Evolutionary conservation across 176 grass and related monocot genomes (phyloP).

Genomic region (Aegilops sharonensis): DNA sequence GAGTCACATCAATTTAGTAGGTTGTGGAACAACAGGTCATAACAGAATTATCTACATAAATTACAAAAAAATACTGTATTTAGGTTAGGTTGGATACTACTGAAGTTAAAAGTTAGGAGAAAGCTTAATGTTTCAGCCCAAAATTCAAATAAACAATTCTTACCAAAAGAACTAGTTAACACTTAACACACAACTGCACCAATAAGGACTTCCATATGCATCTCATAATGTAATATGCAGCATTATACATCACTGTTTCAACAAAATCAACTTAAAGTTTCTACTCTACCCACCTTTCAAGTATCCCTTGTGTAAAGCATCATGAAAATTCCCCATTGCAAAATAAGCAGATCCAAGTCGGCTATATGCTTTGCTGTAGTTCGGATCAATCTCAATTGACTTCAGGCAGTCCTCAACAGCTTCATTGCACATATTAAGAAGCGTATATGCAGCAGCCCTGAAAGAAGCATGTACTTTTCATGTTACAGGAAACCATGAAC

Average conservation of each 20-base stretch:
- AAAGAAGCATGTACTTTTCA: constrained; percentile 32
- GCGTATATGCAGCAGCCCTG: constrained; percentile 83
- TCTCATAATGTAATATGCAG: neutral
- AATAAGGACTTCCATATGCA: neutral
- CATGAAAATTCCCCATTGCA: constrained; percentile 46
- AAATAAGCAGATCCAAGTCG: constrained; percentile 63
- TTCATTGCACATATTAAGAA: constrained; percentile 58
- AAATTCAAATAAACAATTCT: neutral
- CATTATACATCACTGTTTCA: neutral
- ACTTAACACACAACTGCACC: neutral
- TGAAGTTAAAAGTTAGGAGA: neutral
- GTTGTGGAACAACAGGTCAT: neutral
- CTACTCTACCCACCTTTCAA: constrained; percentile 35
- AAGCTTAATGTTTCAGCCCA: neutral
- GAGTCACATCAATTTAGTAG: neutral
- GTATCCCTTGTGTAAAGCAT: constrained; percentile 54
- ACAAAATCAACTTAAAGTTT: neutral
- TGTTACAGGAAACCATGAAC: constrained; percentile 25
- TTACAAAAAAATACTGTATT: neutral
- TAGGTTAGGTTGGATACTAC: neutral
- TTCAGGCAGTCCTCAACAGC: constrained; percentile 68
- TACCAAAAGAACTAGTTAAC: neutral
- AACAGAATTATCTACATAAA: neutral
- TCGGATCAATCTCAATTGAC: constrained; percentile 79
- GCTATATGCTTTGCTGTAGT: constrained; percentile 62